Evolutionary conservation across 352 stramenopile genomes (phyloP), one percentile per base, ranked within the genome.

Genomic region (Pythium rishiriense): DNA sequence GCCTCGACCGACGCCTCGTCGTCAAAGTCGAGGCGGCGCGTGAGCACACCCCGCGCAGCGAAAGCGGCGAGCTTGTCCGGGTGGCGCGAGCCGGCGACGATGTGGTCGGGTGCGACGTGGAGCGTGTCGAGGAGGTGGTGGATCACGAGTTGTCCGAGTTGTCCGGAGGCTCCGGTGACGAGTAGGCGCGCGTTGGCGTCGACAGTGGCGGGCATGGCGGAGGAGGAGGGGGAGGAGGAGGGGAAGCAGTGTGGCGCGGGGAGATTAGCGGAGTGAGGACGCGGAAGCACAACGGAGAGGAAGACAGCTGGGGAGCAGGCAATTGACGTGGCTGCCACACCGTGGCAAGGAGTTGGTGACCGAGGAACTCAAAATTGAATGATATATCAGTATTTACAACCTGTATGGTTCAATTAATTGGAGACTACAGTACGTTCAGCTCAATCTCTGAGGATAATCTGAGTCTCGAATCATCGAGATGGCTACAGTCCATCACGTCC

Each of bases 61-160:
- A 68, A 62, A 1, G 25, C 29, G 15, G 39, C 19, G 28, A 74
- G 57, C 31, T 61, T 61, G 25, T 70, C 62, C 8, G 58, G 52
- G 7, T 43, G 50, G 26, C 62, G 68, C 22, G 57, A 66, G 31
- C 52, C 63, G 6, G 68, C 62, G 39, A 70, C 48, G 47, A 74
- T 71, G 47, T 55, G 56, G 24, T 33, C 11, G 4, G 68, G 68
- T 1, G 59, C 48, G 39, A 74, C 63, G 22, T 66, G 41, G 46
- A 71, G 58, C 49, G 68, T 68, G 53, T 74, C 47, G 26, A 74
- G 56, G 29, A 74, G 33, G 63, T 74, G 68, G 39, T 33, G 39
- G 41, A 74, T 22, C 2, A 66, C 29, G 37, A 51, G 24, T 24
- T 54, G 57, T 2, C 68, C 68, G 54, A 74, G 63, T 4, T 64